Conservation (phyloP, 1,284 basidiomycete species). For the Ceratobasidium sp. region DNA sequence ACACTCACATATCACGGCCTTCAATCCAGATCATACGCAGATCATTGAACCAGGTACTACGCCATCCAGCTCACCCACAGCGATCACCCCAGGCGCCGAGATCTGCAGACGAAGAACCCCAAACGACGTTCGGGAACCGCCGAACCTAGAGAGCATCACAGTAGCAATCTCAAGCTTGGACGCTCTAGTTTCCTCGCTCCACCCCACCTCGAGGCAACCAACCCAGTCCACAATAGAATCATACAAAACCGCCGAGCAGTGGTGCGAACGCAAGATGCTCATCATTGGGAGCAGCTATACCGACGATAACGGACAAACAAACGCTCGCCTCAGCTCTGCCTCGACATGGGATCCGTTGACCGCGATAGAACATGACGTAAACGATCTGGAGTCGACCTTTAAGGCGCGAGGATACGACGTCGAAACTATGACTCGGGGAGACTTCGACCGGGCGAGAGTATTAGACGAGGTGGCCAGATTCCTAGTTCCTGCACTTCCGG, state of each 20-base stretch:
- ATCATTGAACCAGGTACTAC: conserved; percentile 5
- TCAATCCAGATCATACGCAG: conserved; percentile 3
- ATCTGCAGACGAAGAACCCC: background rate
- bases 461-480: conserved; percentile 11
- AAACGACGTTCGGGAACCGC: background rate
- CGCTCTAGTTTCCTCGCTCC: background rate
- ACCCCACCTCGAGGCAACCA: background rate
- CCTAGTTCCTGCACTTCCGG: conserved; percentile 5
- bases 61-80: background rate
- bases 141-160: background rate
- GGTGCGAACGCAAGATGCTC: conserved; percentile 17
- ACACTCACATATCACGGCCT: background rate
- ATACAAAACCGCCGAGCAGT: conserved; percentile 13
- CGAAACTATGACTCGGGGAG: background rate
- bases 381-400: conserved; percentile 14
- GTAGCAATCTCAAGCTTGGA: background rate
- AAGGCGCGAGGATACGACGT: conserved; percentile 5
- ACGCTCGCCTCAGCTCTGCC: background rate
- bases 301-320: background rate
- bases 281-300: conserved; percentile 34
- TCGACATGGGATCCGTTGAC: background rate
- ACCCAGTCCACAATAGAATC: background rate
- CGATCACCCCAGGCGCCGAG: background rate
- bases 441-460: background rate
- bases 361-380: conserved; percentile 14